These are phyloP conservation scores for Aspergillus conjunctus DNA, from an alignment of 495 filamentous ascomycete genomes.

Conservation along the genomic window DNA sequence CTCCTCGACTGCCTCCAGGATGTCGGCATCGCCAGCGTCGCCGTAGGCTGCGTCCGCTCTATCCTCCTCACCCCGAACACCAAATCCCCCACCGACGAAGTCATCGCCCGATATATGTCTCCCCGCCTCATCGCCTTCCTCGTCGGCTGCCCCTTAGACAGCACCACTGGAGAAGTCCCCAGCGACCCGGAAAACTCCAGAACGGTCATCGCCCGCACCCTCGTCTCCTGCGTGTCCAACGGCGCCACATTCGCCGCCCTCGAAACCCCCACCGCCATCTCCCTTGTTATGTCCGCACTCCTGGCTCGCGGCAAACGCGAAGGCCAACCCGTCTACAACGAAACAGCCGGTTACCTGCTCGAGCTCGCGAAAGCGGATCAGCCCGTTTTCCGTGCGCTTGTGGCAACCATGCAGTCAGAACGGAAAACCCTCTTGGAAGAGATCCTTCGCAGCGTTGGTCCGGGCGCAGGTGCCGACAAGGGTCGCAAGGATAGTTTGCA, in stretches of 20 bases:
- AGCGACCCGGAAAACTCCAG: slow-evolving; percentile 76
- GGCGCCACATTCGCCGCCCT: slow-evolving; percentile 42
- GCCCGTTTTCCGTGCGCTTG: slow-evolving; percentile 70
- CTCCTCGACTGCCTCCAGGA: slow-evolving; percentile 83
- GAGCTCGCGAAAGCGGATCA: slow-evolving; percentile 80
- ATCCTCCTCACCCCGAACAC: slow-evolving; percentile 70
- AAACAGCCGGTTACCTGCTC: slow-evolving; percentile 74
- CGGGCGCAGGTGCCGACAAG: slow-evolving; percentile 34
- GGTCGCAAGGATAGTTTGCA: slow-evolving; percentile 37
- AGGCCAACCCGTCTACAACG: slow-evolving; percentile 54
- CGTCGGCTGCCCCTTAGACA: slow-evolving; percentile 59
- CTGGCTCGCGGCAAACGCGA: slow-evolving; percentile 65
- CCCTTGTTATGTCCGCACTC: slow-evolving; percentile 77
- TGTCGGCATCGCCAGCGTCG: slow-evolving; percentile 77
- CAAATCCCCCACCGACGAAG: slow-evolving; percentile 68
- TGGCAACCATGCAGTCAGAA: slow-evolving; percentile 67
- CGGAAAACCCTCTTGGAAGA: slow-evolving; percentile 81
- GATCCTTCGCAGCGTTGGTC: slow-evolving; percentile 65
- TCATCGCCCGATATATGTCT: slow-evolving; percentile 71
- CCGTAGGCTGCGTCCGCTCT: slow-evolving; percentile 82
- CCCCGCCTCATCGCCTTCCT: slow-evolving; percentile 78
- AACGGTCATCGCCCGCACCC: slow-evolving; percentile 66
- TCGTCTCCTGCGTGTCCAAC: slow-evolving; percentile 67
- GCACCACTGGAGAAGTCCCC: slow-evolving; percentile 39
- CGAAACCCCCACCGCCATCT: slow-evolving; percentile 63